These are phyloP conservation scores for Albifimbria verrucaria DNA, from an alignment of 2,329 filamentous ascomycete genomes.

Conservation along the genomic window DNA sequence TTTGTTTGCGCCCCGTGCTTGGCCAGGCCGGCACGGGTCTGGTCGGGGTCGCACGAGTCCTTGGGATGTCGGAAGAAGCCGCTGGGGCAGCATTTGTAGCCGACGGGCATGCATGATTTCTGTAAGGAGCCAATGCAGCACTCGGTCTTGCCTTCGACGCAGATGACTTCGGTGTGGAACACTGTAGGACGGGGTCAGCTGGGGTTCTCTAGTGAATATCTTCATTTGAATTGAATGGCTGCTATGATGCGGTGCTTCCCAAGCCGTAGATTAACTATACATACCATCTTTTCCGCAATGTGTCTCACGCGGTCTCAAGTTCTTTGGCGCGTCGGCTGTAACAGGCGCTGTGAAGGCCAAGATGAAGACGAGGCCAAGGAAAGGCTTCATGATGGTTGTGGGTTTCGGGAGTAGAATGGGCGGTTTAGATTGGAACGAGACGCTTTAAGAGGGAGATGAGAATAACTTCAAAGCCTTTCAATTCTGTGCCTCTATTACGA, in stretches of 20 bases:
- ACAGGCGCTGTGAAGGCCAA: background rate
- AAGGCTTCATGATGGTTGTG: background rate
- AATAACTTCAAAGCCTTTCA: no score
- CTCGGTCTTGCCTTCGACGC: constrained; percentile 5
- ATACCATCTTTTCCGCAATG: background rate
- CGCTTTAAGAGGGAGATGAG: no score
- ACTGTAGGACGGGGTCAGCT: constrained; percentile 5
- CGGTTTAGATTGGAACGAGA: no score
- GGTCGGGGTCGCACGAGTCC: constrained; percentile 9
- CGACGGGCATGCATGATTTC: constrained; percentile 14
- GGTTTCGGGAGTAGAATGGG: no score
- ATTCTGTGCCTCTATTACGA: no score
- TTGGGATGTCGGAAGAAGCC: constrained; percentile 14
- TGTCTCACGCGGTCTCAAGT: background rate
- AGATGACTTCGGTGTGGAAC: constrained; percentile 8
- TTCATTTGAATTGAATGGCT: no score
- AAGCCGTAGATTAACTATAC: no score
- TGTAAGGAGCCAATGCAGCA: constrained; percentile 14
- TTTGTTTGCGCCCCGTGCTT: background rate
- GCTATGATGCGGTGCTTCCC: no score
- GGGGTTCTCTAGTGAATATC: background rate
- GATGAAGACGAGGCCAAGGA: background rate
- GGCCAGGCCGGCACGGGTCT: background rate
- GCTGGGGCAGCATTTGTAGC: constrained; percentile 13
- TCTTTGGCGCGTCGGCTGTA: background rate